phyloP scores from a whole-genome alignment of 75 land plant genomes.

The Sequoiadendron giganteum region DNA sequence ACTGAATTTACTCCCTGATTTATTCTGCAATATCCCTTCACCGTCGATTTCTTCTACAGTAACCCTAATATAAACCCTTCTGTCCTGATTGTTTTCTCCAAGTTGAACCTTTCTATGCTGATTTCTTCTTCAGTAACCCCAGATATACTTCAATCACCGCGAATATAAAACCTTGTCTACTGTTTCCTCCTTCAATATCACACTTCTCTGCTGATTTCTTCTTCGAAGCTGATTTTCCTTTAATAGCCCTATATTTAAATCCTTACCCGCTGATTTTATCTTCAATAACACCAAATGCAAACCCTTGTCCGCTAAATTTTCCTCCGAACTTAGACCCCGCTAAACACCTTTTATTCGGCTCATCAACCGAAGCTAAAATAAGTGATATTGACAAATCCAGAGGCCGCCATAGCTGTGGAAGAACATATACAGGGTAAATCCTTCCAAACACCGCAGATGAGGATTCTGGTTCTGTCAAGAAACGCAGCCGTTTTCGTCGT shows the following conservation, averaged over 20 bases:
- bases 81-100: not conserved
- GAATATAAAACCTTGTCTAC: not conserved
- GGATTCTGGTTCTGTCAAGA: not conserved
- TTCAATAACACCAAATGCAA: not conserved
- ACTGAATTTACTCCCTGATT: not conserved
- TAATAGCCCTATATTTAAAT: not conserved
- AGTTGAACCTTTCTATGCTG: not conserved
- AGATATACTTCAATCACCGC: too few species aligned
- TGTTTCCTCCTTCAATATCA: not conserved
- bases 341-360: not conserved
- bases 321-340: not conserved
- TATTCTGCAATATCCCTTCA: not conserved
- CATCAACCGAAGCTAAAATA: conserved; percentile 9
- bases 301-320: not conserved
- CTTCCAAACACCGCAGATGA: not conserved
- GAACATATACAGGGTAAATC: not conserved
- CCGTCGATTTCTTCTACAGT: not conserved
- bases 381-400: conserved; percentile 1
- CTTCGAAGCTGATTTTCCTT: not conserved
- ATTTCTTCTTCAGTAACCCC: not conserved
- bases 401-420: conserved; percentile 12
- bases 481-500: conserved; percentile 5
- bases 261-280: not conserved
- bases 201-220: not conserved
- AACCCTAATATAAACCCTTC: not conserved